Percentiles rank a stretch among this genome's conserved stretches.
phyloP scores from a whole-genome alignment of 495 filamentous ascomycete genomes.

The Lasiosphaeris hirsuta region DNA sequence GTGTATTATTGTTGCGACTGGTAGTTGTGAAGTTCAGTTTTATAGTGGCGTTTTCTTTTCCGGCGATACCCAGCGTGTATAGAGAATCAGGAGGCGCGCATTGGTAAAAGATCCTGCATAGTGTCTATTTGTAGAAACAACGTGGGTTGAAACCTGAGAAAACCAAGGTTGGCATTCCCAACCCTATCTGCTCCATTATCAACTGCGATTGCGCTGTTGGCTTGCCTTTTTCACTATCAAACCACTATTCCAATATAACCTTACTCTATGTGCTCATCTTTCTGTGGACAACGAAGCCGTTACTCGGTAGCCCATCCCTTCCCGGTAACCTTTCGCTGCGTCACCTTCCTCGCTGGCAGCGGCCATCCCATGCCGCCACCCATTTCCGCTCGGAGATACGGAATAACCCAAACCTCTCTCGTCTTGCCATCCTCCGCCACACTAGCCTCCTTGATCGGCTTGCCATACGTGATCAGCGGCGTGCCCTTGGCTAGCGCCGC shows the following conservation, averaged over 20 bases:
- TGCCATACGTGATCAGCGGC: constrained; percentile 78
- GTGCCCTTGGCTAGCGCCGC: constrained; percentile 79
- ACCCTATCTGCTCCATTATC: too few species aligned
- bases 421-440: constrained; percentile 47
- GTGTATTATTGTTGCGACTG: neutral
- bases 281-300: neutral
- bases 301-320: constrained; percentile 69
- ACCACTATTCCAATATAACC: too few species aligned
- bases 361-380: constrained; percentile 71
- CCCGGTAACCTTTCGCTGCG: constrained; percentile 67
- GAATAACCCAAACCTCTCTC: constrained; percentile 80
- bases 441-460: constrained; percentile 74
- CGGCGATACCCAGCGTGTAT: neutral
- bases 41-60: neutral
- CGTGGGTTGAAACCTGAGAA: too few species aligned
- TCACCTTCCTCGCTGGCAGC: constrained; percentile 74
- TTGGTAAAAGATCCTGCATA: neutral
- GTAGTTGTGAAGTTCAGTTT: neutral
- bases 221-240: too few species aligned
- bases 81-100: neutral
- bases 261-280: too few species aligned
- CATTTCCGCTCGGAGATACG: constrained; percentile 62
- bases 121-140: too few species aligned
- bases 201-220: too few species aligned
- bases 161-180: too few species aligned